A percentile compares a stretch with the other conserved stretches of the same genome.
phyloP scores from a whole-genome alignment of 208 protist genomes.

The Leishmania turanica region DNA sequence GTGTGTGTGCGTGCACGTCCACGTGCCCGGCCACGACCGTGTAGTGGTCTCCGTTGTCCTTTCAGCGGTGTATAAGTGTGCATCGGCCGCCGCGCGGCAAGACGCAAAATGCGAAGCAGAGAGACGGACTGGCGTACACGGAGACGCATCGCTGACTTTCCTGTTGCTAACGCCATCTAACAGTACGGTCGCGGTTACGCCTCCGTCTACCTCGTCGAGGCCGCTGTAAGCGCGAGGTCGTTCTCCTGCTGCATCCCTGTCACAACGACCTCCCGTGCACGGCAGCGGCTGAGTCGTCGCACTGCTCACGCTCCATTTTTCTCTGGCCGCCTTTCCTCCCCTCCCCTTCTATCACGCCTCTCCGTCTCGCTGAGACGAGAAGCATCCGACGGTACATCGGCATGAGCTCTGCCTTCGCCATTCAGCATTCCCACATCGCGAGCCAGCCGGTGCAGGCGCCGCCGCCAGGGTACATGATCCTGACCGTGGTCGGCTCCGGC shows the following conservation, averaged over 20 bases:
- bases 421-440: constrained; percentile 9
- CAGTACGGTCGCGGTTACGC: too few relatives aligned
- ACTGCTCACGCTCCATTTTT: not conserved
- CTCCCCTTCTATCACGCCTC: not conserved
- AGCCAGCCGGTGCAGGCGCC: constrained; percentile 24
- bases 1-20: not conserved
- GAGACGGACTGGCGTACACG: not conserved
- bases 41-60: not conserved
- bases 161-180: not conserved
- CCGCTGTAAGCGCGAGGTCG: not conserved
- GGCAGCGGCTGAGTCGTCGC: not conserved
- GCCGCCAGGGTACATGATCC: constrained; percentile 35
- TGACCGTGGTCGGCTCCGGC: constrained; percentile 79
- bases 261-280: not conserved
- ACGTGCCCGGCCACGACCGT: not conserved
- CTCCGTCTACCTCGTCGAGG: not conserved
- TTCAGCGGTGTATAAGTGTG: not conserved
- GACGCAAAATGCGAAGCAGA: not conserved
- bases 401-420: constrained; percentile 13
- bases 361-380: not conserved
- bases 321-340: not conserved
- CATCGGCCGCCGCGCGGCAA: not conserved
- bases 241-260: too few relatives aligned
- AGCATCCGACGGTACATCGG: not conserved
- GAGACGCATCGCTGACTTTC: not conserved